phyloP scores from a whole-genome alignment of 2,329 filamentous ascomycete species.

The Fusarium humuli region DNA sequence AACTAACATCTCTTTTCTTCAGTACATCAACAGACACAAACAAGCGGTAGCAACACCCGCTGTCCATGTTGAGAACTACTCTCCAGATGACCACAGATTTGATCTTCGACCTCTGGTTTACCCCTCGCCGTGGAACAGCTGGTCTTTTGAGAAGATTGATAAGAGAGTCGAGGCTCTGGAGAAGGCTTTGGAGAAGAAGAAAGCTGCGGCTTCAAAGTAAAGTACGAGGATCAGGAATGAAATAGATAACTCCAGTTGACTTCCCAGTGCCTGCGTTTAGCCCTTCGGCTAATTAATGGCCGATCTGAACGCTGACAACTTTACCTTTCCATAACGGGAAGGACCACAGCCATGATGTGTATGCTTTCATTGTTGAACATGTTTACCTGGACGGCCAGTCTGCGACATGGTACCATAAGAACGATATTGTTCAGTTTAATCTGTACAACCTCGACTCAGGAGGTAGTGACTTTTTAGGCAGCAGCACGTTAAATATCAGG shows the following conservation, averaged over 20 bases:
- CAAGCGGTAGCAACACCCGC: slow-evolving; percentile 29
- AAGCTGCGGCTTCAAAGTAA: neutral
- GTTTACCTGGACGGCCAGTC: neutral
- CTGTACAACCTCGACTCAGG: neutral
- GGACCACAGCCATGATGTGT: neutral
- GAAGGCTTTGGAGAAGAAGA: slow-evolving; percentile 33
- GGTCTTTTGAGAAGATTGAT: slow-evolving; percentile 56
- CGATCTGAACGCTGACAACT: no score
- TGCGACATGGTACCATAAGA: neutral
- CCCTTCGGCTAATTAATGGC: neutral
- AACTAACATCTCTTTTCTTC: neutral
- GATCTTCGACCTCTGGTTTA: slow-evolving; percentile 47
- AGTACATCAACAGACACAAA: slow-evolving; percentile 30
- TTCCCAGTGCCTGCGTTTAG: neutral
- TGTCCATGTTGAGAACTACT: slow-evolving; percentile 33
- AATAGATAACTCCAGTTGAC: neutral
- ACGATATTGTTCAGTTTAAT: neutral
- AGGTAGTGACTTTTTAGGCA: no score
- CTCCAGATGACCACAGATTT: slow-evolving; percentile 47
- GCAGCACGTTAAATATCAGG: no score
- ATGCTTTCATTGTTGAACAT: neutral
- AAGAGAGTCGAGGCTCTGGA: slow-evolving; percentile 51
- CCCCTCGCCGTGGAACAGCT: slow-evolving; percentile 50
- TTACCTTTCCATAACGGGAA: no score
- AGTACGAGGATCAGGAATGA: slow-evolving; percentile 1